Conservation (phyloP, 495 filamentous ascomycete species). For the Xylaria telfairii region DNA sequence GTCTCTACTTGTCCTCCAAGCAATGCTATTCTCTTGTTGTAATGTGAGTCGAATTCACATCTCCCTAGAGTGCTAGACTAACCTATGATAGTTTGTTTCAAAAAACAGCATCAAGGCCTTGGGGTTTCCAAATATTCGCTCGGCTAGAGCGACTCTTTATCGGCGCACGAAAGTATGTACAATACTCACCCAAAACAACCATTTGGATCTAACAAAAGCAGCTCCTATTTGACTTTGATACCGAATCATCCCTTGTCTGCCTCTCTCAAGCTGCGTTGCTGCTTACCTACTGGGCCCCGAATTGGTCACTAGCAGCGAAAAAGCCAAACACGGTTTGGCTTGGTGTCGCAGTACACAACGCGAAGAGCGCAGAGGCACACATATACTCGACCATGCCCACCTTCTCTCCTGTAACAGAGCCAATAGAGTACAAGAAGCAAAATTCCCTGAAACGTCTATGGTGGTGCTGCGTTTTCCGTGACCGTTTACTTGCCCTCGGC, state of each 20-base stretch:
- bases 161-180: slow-evolving; percentile 45
- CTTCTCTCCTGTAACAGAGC: slow-evolving; percentile 31
- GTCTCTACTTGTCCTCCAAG: slow-evolving; percentile 56
- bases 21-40: slow-evolving; percentile 54
- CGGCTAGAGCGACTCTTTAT: slow-evolving; percentile 52
- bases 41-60: slow-evolving; percentile 42
- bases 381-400: slow-evolving; percentile 40
- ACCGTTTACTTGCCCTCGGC: slow-evolving; percentile 56
- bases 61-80: neutral
- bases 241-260: slow-evolving; percentile 39
- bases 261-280: slow-evolving; percentile 53
- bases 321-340: slow-evolving; percentile 56
- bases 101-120: slow-evolving; percentile 47
- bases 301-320: slow-evolving; percentile 42
- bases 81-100: slow-evolving; percentile 47
- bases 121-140: slow-evolving; percentile 50
- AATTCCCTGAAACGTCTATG: slow-evolving; percentile 51
- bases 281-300: slow-evolving; percentile 48
- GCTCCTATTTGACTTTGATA: slow-evolving; percentile 45
- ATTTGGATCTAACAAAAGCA: slow-evolving; percentile 27
- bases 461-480: slow-evolving; percentile 59
- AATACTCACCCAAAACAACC: neutral
- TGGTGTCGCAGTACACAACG: slow-evolving; percentile 53
- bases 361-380: slow-evolving; percentile 50
- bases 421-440: slow-evolving; percentile 41